phyloP scores from a whole-genome alignment of 257 asterid genomes.

The Solanum phureja region DNA sequence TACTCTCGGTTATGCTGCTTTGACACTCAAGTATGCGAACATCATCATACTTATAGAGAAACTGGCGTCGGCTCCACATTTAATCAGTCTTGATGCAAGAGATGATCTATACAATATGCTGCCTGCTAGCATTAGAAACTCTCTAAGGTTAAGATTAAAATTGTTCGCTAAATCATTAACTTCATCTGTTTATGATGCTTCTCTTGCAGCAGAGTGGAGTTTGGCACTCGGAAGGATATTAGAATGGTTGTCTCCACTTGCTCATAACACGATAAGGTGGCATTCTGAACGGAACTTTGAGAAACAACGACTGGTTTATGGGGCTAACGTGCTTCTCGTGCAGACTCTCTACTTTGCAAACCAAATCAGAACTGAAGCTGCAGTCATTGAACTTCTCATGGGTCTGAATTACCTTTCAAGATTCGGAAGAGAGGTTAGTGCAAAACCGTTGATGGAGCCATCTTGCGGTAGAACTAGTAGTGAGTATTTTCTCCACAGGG shows the following conservation, averaged over 20 bases:
- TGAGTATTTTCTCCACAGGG: conserved; percentile 16
- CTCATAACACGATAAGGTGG: conserved; percentile 71
- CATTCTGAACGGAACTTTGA: conserved; percentile 67
- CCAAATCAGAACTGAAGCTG: conserved; percentile 45
- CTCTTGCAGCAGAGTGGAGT: conserved; percentile 56
- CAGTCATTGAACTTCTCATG: conserved; percentile 48
- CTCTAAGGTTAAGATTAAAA: conserved; percentile 39
- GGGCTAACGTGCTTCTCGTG: conserved; percentile 61
- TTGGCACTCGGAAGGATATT: conserved; percentile 31
- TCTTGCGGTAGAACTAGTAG: conserved; percentile 28
- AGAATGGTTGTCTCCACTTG: conserved; percentile 78
- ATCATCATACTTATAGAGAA: conserved; percentile 52
- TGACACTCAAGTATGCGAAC: conserved; percentile 65
- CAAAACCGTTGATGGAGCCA: conserved; percentile 31
- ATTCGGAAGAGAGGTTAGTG: conserved; percentile 32
- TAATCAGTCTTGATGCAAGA: conserved; percentile 57
- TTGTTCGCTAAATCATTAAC: conserved; percentile 13
- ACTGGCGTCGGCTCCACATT: conserved; percentile 51
- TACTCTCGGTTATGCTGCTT: conserved; percentile 58
- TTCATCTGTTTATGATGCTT: conserved; percentile 37
- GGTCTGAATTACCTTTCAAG: conserved; percentile 60
- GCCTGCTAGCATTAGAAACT: conserved; percentile 45
- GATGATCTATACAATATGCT: conserved; percentile 74
- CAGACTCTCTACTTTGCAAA: conserved; percentile 79
- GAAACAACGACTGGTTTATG: conserved; percentile 36